Percentiles rank a stretch among this genome's conserved stretches.
These are phyloP conservation scores for Chlamydomonas schloesseri DNA, from an alignment of 139 green algal genomes.

Conservation along the genomic window DNA sequence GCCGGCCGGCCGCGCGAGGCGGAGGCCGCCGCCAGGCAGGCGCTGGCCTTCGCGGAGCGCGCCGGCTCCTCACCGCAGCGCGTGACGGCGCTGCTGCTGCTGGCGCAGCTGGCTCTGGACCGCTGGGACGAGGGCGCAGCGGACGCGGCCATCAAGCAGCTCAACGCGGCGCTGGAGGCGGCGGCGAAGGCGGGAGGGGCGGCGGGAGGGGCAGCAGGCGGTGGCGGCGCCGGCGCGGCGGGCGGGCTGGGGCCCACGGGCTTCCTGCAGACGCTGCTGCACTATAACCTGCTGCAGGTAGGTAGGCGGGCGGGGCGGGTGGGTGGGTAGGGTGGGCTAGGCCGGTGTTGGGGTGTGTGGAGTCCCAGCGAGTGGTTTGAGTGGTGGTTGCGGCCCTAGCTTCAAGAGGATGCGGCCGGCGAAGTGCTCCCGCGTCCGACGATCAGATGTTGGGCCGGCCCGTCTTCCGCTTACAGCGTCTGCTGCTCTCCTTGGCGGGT, in stretches of 20 bases:
- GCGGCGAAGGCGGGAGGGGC: background rate
- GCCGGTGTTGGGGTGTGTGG: background rate
- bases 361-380: too few relatives aligned
- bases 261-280: conserved; percentile 34
- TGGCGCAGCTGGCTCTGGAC: conserved; percentile 41
- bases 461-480: too few relatives aligned
- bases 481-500: too few relatives aligned
- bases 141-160: background rate
- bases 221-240: background rate
- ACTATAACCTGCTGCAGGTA: conserved; percentile 56
- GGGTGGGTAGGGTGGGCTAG: background rate
- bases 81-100: conserved; percentile 21
- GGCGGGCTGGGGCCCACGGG: background rate
- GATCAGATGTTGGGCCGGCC: too few relatives aligned
- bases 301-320: too few relatives aligned
- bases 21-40: background rate
- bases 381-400: too few relatives aligned
- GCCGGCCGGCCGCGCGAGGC: background rate
- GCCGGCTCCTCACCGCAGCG: too few relatives aligned
- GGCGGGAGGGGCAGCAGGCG: background rate
- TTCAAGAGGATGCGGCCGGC: too few relatives aligned
- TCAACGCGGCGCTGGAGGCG: background rate
- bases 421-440: too few relatives aligned
- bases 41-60: conserved; percentile 8
- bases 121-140: conserved; percentile 33